Conservation (phyloP, 2,329 filamentous ascomycete genomes). For the Aspergillus phoenicis region DNA sequence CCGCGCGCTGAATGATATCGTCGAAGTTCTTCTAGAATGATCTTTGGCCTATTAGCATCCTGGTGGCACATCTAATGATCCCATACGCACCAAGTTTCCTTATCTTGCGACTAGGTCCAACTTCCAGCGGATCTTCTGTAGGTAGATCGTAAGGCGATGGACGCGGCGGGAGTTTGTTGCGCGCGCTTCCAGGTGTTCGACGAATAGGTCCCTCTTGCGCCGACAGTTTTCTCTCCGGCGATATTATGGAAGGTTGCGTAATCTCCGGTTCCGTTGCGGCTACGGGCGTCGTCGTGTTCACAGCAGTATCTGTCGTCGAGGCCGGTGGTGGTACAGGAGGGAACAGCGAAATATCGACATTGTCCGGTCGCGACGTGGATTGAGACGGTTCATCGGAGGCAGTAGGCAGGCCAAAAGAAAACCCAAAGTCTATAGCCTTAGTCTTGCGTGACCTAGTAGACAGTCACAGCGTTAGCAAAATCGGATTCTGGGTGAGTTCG, state of each 20-base stretch:
- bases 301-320: constrained; percentile 16
- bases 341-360: constrained; percentile 21
- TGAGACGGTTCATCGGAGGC: constrained; percentile 22
- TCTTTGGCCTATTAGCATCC: neutral
- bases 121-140: constrained; percentile 32
- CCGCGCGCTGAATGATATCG: neutral
- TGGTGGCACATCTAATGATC: neutral
- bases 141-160: constrained; percentile 43
- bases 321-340: constrained; percentile 24
- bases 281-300: neutral
- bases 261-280: constrained; percentile 16
- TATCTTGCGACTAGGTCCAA: constrained; percentile 34
- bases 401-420: constrained; percentile 46
- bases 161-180: constrained; percentile 33
- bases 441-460: constrained; percentile 49
- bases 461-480: constrained; percentile 25
- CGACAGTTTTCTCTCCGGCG: constrained; percentile 21
- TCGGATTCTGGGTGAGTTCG: constrained; percentile 12
- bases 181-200: constrained; percentile 36
- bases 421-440: constrained; percentile 54
- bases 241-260: constrained; percentile 11
- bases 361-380: constrained; percentile 31
- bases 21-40: constrained; percentile 2
- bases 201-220: constrained; percentile 16
- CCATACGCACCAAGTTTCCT: constrained; percentile 36